Base-by-base conservation (phyloP, 306 rosid genomes). In the Vicia sativa region DNA sequence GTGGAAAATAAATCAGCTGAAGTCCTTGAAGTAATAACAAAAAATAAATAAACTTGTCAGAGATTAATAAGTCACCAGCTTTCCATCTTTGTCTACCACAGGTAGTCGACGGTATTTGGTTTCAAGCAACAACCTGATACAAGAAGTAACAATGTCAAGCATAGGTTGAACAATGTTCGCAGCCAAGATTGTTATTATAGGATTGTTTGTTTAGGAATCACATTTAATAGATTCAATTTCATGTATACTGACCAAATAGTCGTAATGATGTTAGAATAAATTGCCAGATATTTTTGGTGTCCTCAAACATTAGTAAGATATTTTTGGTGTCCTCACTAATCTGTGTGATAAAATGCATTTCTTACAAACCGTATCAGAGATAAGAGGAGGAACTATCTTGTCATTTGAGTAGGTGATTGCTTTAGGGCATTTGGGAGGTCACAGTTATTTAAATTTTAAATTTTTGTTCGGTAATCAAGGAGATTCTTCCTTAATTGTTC, bases 91-190 rank as follows among this genome's bases (percentile, higher is more conserved):
- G 50, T 88, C 97, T 39, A 90, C 99, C 18, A 93, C 96, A 21
- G 99, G 99, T 55, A 93, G 71, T 49, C 97, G 85, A 15, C 91
- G 97, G 71, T 82, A 90, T 72, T 86, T 90, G 16, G 99, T 93
- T 80, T 85, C 97, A 31, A 93, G 97, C 84, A 93, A 73, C 83
- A 93, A 77, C 89, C 99, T 90, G 53, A 23, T 25, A 68, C 31
- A 67, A 62, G 2, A 74, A 62, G 46, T 44, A 65, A 59, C 23
- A 18, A 44, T 38, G 72, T 72, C 15, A 56, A 65, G 37, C 19
- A 15, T 15, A 38, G 11, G 25, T 61, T 6, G 23, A 8, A 48
- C 56, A 44, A 37, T 23, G 15, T 44, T 63, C 29, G 26, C 10
- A 54, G 19, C 44, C 31, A 9, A 21, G 14, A 67, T 21, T 7